Evolutionary conservation across 2,329 filamentous ascomycete species (phyloP).

Genomic region (Dryadomyces quercus-mongolicae): DNA sequence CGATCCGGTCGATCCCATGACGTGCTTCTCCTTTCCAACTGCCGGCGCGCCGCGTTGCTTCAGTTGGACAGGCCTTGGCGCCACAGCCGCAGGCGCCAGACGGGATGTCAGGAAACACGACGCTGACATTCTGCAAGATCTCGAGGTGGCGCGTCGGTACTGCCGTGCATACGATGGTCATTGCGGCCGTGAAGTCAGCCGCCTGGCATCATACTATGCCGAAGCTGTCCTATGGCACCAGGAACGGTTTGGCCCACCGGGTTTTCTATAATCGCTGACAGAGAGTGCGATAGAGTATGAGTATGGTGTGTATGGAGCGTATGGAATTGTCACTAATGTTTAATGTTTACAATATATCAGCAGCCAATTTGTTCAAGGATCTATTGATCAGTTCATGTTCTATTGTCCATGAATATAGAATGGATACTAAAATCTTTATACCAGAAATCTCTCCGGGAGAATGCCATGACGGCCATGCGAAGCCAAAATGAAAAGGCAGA

Average conservation of each 20-base stretch:
- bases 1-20: constrained; percentile 19
- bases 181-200: constrained; percentile 21
- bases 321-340: too few species aligned
- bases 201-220: constrained; percentile 17
- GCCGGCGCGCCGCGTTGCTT: constrained; percentile 14
- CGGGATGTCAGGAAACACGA: background rate
- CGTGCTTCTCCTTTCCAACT: constrained; percentile 2
- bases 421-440: too few species aligned
- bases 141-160: constrained; percentile 21
- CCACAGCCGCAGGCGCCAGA: constrained; percentile 14
- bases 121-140: constrained; percentile 19
- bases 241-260: constrained; percentile 2
- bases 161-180: constrained; percentile 22
- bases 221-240: constrained; percentile 7
- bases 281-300: too few species aligned
- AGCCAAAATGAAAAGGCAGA: background rate
- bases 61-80: constrained; percentile 28
- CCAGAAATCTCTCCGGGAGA: too few species aligned
- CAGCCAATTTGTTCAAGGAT: too few species aligned
- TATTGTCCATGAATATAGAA: too few species aligned
- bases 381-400: too few species aligned
- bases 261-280: background rate
- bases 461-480: background rate
- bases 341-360: too few species aligned
- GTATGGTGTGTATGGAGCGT: too few species aligned